A percentile compares a stretch with the other conserved stretches of the same genome.
phyloP scores from a whole-genome alignment of 306 rosid genomes.

The Delonix regia region DNA sequence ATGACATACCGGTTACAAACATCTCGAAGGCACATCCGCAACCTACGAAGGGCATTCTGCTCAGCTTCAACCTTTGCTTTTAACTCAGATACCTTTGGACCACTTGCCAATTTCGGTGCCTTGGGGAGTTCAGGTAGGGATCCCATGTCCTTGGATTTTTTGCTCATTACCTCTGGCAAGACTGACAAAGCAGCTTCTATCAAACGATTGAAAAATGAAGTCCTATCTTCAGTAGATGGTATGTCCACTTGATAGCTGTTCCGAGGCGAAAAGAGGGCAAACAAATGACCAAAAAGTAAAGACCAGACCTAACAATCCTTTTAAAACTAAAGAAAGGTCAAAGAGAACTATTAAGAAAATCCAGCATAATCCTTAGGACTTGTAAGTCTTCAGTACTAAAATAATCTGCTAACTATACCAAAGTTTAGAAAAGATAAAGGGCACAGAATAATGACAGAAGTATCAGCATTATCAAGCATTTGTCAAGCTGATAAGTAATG shows the following conservation, averaged over 20 bases:
- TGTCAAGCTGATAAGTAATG: conserved; percentile 1
- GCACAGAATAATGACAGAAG: conserved; percentile 29
- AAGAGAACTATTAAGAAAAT: not conserved
- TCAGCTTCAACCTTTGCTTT: conserved; percentile 92
- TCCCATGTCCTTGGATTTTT: conserved; percentile 53
- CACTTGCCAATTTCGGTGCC: conserved; percentile 85
- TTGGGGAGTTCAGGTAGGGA: conserved; percentile 82
- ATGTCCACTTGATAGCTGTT: conserved; percentile 71
- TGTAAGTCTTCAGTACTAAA: not conserved
- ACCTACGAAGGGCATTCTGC: conserved; percentile 95
- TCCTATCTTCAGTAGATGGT: conserved; percentile 74
- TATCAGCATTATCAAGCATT: conserved; percentile 3
- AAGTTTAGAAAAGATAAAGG: not conserved
- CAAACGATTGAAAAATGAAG: conserved; percentile 63
- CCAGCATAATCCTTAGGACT: not conserved
- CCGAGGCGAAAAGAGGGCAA: conserved; percentile 24
- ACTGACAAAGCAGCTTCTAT: conserved; percentile 84
- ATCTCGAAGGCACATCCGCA: conserved; percentile 99
- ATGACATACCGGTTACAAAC: conserved; percentile 85
- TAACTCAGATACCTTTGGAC: conserved; percentile 90
- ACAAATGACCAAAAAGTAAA: conserved; percentile 32
- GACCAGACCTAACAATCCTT: not conserved
- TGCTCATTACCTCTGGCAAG: conserved; percentile 58
- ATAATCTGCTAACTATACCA: conserved; percentile 9
- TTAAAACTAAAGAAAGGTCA: conserved; percentile 1